These are phyloP conservation scores for Raffaelea albimanens DNA, from an alignment of 2,329 filamentous ascomycete genomes.

Conservation along the genomic window DNA sequence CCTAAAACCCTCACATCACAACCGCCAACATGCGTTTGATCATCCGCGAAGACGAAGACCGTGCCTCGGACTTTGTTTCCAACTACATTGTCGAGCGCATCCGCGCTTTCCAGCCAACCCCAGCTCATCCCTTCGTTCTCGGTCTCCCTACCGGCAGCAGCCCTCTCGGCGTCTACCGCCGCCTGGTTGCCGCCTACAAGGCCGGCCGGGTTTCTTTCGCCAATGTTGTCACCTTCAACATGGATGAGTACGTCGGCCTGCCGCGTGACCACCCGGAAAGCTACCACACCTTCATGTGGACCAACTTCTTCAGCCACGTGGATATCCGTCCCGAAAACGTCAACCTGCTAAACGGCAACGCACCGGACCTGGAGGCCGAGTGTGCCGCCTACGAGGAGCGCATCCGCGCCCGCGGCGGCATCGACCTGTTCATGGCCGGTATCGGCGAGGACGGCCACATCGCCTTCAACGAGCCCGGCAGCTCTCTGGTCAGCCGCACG, in stretches of 20 bases:
- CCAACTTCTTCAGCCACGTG: conserved; percentile 67
- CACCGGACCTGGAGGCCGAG: conserved; percentile 57
- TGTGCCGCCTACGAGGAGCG: conserved; percentile 64
- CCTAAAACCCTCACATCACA: not conserved
- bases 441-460: conserved; percentile 73
- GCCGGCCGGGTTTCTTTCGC: conserved; percentile 40
- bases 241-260: conserved; percentile 67
- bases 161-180: conserved; percentile 59
- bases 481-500: conserved; percentile 58
- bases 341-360: conserved; percentile 67
- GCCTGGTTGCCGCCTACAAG: conserved; percentile 54
- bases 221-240: conserved; percentile 64
- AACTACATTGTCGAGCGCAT: conserved; percentile 68
- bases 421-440: conserved; percentile 68
- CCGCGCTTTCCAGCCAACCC: conserved; percentile 55
- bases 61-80: conserved; percentile 59
- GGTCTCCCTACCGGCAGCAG: conserved; percentile 66
- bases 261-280: conserved; percentile 65
- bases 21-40: conserved; percentile 57
- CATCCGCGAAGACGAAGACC: conserved; percentile 53
- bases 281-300: conserved; percentile 79
- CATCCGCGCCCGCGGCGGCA: conserved; percentile 59
- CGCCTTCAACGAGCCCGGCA: conserved; percentile 74
- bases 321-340: conserved; percentile 61
- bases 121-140: conserved; percentile 58